Conservation (phyloP, 768 basidiomycete species). For the Lactifluus subvellereus region DNA sequence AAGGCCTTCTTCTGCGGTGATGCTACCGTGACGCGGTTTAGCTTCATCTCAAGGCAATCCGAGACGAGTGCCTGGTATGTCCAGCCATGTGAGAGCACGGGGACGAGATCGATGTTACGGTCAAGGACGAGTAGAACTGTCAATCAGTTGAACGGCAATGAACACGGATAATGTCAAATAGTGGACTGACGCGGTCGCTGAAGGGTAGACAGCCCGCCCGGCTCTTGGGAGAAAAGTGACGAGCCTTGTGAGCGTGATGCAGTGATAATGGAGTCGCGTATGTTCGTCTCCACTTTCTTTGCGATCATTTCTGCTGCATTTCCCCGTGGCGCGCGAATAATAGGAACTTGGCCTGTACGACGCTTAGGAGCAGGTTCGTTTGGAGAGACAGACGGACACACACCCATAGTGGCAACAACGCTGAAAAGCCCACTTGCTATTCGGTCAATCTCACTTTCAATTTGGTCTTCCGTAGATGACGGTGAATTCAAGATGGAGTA, state of each 20-base stretch:
- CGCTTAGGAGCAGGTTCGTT: background rate
- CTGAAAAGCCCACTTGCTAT: conserved; percentile 88
- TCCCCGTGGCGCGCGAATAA: conserved; percentile 89
- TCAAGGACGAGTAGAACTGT: conserved; percentile 90
- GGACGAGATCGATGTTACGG: conserved; percentile 89
- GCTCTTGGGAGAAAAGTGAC: conserved; percentile 72
- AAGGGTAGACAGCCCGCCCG: conserved; percentile 76
- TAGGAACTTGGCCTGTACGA: conserved; percentile 75
- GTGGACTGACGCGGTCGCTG: conserved; percentile 72
- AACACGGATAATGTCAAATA: background rate
- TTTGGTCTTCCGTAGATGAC: conserved; percentile 79
- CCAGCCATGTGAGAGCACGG: conserved; percentile 95
- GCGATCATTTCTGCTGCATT: conserved; percentile 99
- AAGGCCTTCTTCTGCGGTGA: conserved; percentile 78
- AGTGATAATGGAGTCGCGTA: conserved; percentile 76
- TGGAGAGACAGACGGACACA: conserved; percentile 23
- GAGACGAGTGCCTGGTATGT: conserved; percentile 98
- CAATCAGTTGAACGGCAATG: conserved; percentile 10
- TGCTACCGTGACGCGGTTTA: conserved; percentile 87
- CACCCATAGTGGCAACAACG: conserved; percentile 82
- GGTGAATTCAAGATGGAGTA: conserved; percentile 91
- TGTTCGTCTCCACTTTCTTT: conserved; percentile 86
- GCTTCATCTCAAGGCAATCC: conserved; percentile 94
- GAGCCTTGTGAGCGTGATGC: conserved; percentile 56
- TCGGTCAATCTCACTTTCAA: conserved; percentile 90